Conservation (phyloP, 495 filamentous ascomycete species). For the Daldinia concentrica region DNA sequence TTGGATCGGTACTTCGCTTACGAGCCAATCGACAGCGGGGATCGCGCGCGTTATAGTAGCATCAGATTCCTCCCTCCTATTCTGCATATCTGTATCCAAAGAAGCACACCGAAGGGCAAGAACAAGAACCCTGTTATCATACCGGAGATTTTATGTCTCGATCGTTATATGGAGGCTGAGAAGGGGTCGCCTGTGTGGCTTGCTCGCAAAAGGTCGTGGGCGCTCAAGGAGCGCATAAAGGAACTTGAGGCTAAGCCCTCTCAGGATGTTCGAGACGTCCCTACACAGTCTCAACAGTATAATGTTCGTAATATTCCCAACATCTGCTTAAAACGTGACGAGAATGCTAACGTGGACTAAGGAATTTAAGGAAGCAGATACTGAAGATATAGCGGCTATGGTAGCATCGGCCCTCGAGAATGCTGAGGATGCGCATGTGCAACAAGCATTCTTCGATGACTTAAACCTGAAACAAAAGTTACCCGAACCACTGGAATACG, state of each 20-base stretch:
- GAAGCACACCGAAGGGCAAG: conserved; percentile 75
- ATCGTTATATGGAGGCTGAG: conserved; percentile 82
- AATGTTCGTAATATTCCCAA: neutral
- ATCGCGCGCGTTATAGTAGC: conserved; percentile 74
- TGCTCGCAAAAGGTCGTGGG: conserved; percentile 75
- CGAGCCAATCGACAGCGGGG: conserved; percentile 70
- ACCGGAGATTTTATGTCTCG: conserved; percentile 81
- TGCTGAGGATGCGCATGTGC: neutral
- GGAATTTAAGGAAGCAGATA: conserved; percentile 10
- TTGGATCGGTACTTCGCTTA: conserved; percentile 85
- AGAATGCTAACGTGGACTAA: conserved; percentile 7
- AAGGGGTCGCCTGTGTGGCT: conserved; percentile 65
- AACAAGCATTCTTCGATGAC: conserved; percentile 10
- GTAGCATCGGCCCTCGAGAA: conserved; percentile 3
- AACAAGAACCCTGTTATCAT: conserved; percentile 80
- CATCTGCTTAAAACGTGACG: neutral
- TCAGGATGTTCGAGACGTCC: conserved; percentile 7
- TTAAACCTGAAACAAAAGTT: conserved; percentile 8
- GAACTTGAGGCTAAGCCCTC: conserved; percentile 52
- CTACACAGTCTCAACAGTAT: neutral
- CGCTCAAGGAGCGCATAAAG: conserved; percentile 71
- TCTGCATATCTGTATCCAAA: conserved; percentile 87
- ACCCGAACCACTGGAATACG: neutral
- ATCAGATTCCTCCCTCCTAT: conserved; percentile 83
- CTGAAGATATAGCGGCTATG: conserved; percentile 5